phyloP scores from a whole-genome alignment of 164 flowering plant genomes.

The Santalum album region DNA sequence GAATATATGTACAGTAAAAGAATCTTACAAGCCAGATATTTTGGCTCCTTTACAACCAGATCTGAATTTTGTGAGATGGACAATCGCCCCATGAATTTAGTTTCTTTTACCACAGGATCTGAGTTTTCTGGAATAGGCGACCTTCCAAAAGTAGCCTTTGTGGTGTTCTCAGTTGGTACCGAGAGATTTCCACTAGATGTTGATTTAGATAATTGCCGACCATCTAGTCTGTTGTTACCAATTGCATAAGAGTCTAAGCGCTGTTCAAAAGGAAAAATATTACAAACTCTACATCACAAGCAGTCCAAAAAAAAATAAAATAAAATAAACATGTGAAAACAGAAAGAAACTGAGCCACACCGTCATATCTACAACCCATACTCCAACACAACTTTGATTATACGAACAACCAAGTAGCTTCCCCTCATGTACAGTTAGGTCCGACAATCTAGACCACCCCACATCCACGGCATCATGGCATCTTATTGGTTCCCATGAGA shows the following conservation, averaged over 20 bases:
- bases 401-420: constrained; percentile 98
- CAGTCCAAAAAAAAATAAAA: not conserved
- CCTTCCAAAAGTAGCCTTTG: constrained; percentile 57
- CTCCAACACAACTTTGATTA: constrained; percentile 98
- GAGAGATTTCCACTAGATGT: constrained; percentile 40
- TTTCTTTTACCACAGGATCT: constrained; percentile 57
- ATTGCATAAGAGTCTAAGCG: constrained; percentile 75
- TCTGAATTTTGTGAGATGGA: constrained; percentile 57
- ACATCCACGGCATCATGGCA: constrained; percentile 92
- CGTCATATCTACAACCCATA: constrained; percentile 97
- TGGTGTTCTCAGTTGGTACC: constrained; percentile 43
- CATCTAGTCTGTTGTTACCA: constrained; percentile 28
- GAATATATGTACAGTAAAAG: not conserved
- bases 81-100: constrained; percentile 46
- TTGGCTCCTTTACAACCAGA: constrained; percentile 40
- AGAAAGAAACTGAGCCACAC: constrained; percentile 29
- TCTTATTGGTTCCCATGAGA: constrained; percentile 92
- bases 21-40: constrained; percentile 48
- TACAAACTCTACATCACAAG: constrained; percentile 2
- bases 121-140: constrained; percentile 55
- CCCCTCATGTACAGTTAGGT: constrained; percentile 90
- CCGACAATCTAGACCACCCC: constrained; percentile 96
- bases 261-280: constrained; percentile 30
- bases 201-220: constrained; percentile 49
- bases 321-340: not conserved